Evolutionary conservation across 345 rosid species (phyloP).

Genomic region (Triadica sebifera): DNA sequence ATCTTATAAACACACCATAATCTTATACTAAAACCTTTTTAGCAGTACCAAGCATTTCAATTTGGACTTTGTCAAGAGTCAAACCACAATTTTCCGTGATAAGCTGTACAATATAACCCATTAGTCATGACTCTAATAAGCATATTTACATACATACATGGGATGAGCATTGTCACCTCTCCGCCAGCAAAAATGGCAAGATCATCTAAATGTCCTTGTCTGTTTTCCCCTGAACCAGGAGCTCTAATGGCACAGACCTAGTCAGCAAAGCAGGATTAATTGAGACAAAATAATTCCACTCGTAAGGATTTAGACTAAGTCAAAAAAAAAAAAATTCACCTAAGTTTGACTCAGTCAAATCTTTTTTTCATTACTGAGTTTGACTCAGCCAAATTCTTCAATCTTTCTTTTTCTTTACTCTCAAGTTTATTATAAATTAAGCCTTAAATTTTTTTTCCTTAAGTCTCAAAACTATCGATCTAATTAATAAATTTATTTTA

Average conservation of each 20-base stretch:
- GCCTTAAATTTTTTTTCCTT: no score
- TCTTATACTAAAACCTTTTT: constrained; percentile 53
- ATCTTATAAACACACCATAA: constrained; percentile 5
- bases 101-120: constrained; percentile 45
- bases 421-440: no score
- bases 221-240: constrained; percentile 91
- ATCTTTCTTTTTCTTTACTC: no score
- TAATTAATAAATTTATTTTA: no score
- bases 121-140: constrained; percentile 17
- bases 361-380: no score
- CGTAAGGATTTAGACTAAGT: no score
- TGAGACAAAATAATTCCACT: no score
- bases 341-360: no score
- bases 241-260: constrained; percentile 87
- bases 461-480: no score
- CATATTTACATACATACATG: neutral
- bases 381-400: no score
- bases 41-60: constrained; percentile 81
- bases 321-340: no score
- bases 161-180: constrained; percentile 49
- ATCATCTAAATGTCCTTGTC: constrained; percentile 78
- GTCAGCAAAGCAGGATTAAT: no score
- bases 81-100: constrained; percentile 78
- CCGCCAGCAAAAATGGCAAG: constrained; percentile 86
- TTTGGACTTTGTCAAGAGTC: constrained; percentile 61